These are phyloP conservation scores for Erigeron philadelphicus DNA, from an alignment of 140 eudicot species.

Conservation along the genomic window DNA sequence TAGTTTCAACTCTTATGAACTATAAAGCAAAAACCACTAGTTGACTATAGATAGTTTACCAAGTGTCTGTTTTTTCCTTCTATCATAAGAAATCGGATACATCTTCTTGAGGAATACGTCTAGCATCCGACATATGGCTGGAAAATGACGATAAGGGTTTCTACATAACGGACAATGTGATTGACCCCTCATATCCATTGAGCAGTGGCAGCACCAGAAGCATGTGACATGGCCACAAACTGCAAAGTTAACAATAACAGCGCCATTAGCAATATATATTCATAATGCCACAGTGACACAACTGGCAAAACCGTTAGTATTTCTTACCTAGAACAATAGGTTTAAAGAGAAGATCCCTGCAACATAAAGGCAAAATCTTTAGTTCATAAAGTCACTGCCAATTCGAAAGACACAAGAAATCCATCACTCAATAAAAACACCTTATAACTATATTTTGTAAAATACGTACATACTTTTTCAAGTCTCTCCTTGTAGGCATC, in stretches of 20 bases:
- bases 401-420: neutral
- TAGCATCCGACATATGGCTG: constrained; percentile 56
- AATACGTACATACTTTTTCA: too few relatives aligned
- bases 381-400: constrained; percentile 19
- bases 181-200: constrained; percentile 50
- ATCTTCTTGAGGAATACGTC: constrained; percentile 62
- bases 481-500: too few relatives aligned
- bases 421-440: too few relatives aligned
- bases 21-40: neutral
- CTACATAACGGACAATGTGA: constrained; percentile 82
- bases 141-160: constrained; percentile 70
- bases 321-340: constrained; percentile 67
- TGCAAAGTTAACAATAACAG: constrained; percentile 30
- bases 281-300: neutral
- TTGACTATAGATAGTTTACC: constrained; percentile 36
- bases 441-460: too few relatives aligned
- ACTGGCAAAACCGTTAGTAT: constrained; percentile 11
- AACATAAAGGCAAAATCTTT: constrained; percentile 24
- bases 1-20: constrained; percentile 5
- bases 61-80: constrained; percentile 49
- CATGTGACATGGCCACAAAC: constrained; percentile 84
- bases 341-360: constrained; percentile 74
- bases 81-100: constrained; percentile 55
- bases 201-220: constrained; percentile 61
- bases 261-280: constrained; percentile 1